A percentile compares a stretch with the other conserved stretches of the same genome.
These are phyloP conservation scores for Fusarium liriodendri DNA, from an alignment of 2,329 filamentous ascomycete genomes.

Conservation along the genomic window DNA sequence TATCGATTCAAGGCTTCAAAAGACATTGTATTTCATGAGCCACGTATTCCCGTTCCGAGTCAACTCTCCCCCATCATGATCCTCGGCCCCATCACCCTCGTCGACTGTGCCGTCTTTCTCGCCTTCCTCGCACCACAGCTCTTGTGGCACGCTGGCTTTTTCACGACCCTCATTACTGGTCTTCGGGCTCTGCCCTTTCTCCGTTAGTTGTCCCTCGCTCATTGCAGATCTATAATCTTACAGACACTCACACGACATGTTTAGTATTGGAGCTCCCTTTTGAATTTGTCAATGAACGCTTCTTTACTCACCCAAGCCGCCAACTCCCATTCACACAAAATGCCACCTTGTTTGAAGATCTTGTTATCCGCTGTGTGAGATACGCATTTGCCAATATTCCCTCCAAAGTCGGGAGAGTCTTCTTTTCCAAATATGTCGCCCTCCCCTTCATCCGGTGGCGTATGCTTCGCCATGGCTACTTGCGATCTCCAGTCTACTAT, in stretches of 20 bases:
- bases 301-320: slow-evolving; percentile 40
- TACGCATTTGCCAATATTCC: slow-evolving; percentile 82
- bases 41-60: not conserved
- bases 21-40: slow-evolving; percentile 21
- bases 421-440: slow-evolving; percentile 80
- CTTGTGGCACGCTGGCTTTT: slow-evolving; percentile 73
- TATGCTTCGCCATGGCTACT: slow-evolving; percentile 77
- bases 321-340: slow-evolving; percentile 73
- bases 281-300: slow-evolving; percentile 47
- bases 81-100: slow-evolving; percentile 76
- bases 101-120: slow-evolving; percentile 81
- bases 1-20: not conserved
- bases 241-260: slow-evolving; percentile 24
- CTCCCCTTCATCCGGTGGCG: slow-evolving; percentile 81
- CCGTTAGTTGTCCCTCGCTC: slow-evolving; percentile 56
- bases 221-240: not conserved
- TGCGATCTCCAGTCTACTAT: slow-evolving; percentile 73
- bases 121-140: slow-evolving; percentile 78
- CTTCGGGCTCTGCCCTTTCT: slow-evolving; percentile 76
- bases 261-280: slow-evolving; percentile 46
- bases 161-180: slow-evolving; percentile 67
- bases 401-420: slow-evolving; percentile 75
- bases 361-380: slow-evolving; percentile 81
- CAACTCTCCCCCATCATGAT: slow-evolving; percentile 66
- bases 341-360: slow-evolving; percentile 80